Percentiles rank a stretch among this genome's conserved stretches.
These are phyloP conservation scores for Cercospora berteroae DNA, from an alignment of 2,329 filamentous ascomycete genomes.

Conservation along the genomic window DNA sequence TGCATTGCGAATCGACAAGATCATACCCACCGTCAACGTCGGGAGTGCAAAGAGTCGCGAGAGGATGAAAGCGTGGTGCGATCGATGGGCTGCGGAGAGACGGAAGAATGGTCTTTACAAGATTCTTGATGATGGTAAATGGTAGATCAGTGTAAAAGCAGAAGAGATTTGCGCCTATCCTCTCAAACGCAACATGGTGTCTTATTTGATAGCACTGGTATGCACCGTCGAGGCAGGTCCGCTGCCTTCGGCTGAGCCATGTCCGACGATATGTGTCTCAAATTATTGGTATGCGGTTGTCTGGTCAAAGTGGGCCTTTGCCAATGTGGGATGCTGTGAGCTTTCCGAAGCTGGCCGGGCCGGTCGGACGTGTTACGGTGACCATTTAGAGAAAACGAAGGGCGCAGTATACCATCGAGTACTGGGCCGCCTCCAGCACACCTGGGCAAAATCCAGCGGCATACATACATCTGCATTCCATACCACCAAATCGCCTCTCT, in stretches of 20 bases:
- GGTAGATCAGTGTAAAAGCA: constrained; percentile 23
- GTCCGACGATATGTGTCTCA: background rate
- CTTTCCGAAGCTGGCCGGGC: background rate
- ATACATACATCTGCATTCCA: background rate
- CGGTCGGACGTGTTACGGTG: background rate
- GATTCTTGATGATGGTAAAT: constrained; percentile 35
- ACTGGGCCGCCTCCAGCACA: background rate
- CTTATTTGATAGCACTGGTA: background rate
- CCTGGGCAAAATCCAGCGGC: background rate
- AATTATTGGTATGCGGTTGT: background rate
- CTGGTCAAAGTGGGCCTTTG: background rate
- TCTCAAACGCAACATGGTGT: background rate
- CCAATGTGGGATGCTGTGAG: background rate
- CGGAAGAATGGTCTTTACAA: constrained; percentile 60
- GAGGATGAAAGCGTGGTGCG: constrained; percentile 65
- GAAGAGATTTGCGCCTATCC: background rate
- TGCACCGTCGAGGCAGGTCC: background rate
- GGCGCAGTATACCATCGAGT: background rate
- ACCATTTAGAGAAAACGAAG: background rate
- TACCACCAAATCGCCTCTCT: background rate
- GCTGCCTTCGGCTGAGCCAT: background rate
- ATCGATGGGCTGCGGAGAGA: constrained; percentile 62
- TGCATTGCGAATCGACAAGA: constrained; percentile 77
- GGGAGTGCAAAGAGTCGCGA: constrained; percentile 62
- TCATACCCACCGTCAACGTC: constrained; percentile 94